A percentile compares a stretch with the other conserved stretches of the same genome.
These are phyloP conservation scores for Chenopodium berlandieri DNA, from an alignment of 148 eudicot genomes.

Conservation along the genomic window DNA sequence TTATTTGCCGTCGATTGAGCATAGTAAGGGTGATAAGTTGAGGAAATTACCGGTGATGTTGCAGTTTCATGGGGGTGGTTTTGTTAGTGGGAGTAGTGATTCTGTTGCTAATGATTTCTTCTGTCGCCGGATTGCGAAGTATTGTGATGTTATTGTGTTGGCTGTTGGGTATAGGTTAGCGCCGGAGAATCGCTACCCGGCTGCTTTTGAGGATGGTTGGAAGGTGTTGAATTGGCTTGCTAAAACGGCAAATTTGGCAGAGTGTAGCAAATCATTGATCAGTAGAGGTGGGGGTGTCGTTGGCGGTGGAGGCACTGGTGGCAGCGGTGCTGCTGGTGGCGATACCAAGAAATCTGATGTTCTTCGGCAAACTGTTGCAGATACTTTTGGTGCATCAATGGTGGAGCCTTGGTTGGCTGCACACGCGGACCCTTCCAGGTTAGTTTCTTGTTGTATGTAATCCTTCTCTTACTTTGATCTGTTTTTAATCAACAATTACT, in stretches of 20 bases:
- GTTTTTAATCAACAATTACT: background rate
- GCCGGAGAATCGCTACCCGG: slow-evolving; percentile 85
- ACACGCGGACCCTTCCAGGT: slow-evolving; percentile 93
- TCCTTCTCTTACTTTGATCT: slow-evolving; percentile 2
- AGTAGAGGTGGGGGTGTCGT: slow-evolving; percentile 32
- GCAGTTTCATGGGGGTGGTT: slow-evolving; percentile 95
- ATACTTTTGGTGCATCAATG: slow-evolving; percentile 88
- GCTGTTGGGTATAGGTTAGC: slow-evolving; percentile 90
- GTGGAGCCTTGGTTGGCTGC: slow-evolving; percentile 99
- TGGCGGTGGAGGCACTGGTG: slow-evolving; percentile 27
- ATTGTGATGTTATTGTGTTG: slow-evolving; percentile 82
- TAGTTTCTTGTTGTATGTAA: background rate
- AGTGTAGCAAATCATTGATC: slow-evolving; percentile 66
- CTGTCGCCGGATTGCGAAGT: slow-evolving; percentile 73
- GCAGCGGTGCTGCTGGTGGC: slow-evolving; percentile 33
- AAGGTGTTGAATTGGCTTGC: slow-evolving; percentile 89
- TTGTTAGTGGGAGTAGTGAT: slow-evolving; percentile 88
- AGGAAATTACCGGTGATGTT: slow-evolving; percentile 81
- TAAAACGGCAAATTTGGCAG: slow-evolving; percentile 89
- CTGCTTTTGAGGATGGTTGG: slow-evolving; percentile 92
- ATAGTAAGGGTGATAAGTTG: slow-evolving; percentile 25
- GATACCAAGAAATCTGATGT: slow-evolving; percentile 64
- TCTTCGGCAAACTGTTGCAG: slow-evolving; percentile 55
- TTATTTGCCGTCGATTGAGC: slow-evolving; percentile 45
- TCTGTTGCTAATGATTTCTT: slow-evolving; percentile 85